phyloP scores from a whole-genome alignment of 495 filamentous ascomycete species.

The Hypoxylon lienhwacheense region DNA sequence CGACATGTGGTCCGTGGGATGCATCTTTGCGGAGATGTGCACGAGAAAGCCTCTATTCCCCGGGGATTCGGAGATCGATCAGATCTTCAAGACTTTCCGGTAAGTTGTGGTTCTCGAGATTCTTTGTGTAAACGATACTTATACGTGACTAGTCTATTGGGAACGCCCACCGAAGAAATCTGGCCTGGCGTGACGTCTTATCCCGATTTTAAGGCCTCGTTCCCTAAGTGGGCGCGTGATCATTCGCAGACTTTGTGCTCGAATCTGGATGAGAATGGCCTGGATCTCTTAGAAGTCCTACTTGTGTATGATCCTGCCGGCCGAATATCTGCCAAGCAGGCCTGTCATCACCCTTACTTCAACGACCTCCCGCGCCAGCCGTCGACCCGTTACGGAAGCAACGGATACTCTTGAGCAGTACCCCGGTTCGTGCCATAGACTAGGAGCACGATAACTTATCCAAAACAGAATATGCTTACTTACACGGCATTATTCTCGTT shows the following conservation, averaged over 20 bases:
- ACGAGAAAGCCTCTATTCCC: conserved; percentile 97
- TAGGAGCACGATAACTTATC: neutral
- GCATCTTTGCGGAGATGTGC: conserved; percentile 99
- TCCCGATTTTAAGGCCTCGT: conserved; percentile 95
- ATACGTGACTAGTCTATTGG: conserved; percentile 65
- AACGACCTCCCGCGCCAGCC: conserved; percentile 58
- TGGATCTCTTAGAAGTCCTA: conserved; percentile 87
- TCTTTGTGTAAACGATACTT: neutral
- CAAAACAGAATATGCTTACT: conserved; percentile 20
- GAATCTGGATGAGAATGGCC: conserved; percentile 70
- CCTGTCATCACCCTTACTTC: conserved; percentile 92
- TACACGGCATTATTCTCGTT: conserved; percentile 16
- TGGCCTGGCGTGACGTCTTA: conserved; percentile 98
- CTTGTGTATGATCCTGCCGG: conserved; percentile 94
- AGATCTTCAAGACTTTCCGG: conserved; percentile 99
- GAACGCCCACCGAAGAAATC: conserved; percentile 81
- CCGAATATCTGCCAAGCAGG: conserved; percentile 94
- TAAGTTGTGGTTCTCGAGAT: conserved; percentile 45
- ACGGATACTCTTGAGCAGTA: conserved; percentile 42
- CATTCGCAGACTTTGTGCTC: conserved; percentile 52
- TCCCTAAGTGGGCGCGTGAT: conserved; percentile 93
- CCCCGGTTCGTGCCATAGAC: neutral
- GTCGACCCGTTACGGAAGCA: conserved; percentile 42
- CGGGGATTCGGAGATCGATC: conserved; percentile 97
- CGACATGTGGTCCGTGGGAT: conserved; percentile 99